These are phyloP conservation scores for Alternaria arbusti DNA, from an alignment of 2,329 filamentous ascomycete species.

Conservation along the genomic window DNA sequence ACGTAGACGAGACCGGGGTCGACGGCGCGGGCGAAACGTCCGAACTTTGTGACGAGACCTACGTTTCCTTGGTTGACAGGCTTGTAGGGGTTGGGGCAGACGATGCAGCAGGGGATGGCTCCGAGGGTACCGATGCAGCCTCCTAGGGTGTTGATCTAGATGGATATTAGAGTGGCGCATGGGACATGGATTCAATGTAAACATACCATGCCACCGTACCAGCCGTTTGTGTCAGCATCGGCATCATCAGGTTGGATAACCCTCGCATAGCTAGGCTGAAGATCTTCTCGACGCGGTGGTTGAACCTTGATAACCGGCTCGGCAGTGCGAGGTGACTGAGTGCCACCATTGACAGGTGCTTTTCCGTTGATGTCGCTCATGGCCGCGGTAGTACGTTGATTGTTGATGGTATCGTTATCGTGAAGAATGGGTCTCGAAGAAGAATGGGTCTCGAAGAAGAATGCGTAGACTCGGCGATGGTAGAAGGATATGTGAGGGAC, in stretches of 20 bases:
- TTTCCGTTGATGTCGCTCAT: constrained; percentile 50
- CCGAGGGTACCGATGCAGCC: constrained; percentile 76
- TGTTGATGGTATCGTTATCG: constrained; percentile 16
- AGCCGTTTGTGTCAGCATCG: constrained; percentile 76
- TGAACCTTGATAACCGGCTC: constrained; percentile 66
- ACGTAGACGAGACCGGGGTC: constrained; percentile 97
- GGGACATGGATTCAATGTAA: not conserved
- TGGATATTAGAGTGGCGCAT: constrained; percentile 3
- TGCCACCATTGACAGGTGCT: constrained; percentile 33
- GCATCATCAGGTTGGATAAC: constrained; percentile 66
- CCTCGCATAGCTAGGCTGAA: constrained; percentile 82
- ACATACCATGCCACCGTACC: constrained; percentile 78
- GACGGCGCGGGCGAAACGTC: constrained; percentile 91
- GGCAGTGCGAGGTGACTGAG: constrained; percentile 9
- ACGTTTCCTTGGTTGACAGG: constrained; percentile 91
- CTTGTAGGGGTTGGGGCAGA: constrained; percentile 96
- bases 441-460: constrained; percentile 36
- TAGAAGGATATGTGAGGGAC: constrained; percentile 15
- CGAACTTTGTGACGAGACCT: constrained; percentile 94
- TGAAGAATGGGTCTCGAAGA: constrained; percentile 34
- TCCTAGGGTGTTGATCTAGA: constrained; percentile 74
- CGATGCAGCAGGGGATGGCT: constrained; percentile 87
- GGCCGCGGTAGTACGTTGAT: constrained; percentile 14
- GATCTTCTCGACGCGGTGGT: constrained; percentile 80
- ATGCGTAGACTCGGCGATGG: constrained; percentile 26